Percentiles rank a stretch among this genome's conserved stretches.
Conservation (phyloP, 2,329 filamentous ascomycete genomes). For the Colletotrichum simmondsii region DNA sequence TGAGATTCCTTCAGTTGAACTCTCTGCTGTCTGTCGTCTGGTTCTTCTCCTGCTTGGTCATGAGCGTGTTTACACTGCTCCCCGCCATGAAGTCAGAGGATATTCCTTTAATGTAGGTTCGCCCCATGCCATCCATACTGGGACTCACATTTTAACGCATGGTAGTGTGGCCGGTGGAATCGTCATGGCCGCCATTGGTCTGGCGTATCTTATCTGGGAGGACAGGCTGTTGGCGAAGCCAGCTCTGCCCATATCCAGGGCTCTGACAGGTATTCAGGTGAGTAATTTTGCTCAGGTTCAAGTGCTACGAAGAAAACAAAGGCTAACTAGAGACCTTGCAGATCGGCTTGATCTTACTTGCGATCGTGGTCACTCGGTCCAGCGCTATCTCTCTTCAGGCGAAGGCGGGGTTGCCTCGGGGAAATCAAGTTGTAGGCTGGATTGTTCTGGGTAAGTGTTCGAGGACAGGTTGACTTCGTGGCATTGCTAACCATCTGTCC, state of each 20-base stretch:
- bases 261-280: conserved; percentile 75
- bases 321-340: conserved; percentile 42
- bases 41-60: conserved; percentile 79
- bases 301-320: conserved; percentile 18
- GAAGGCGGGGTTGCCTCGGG: conserved; percentile 84
- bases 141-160: conserved; percentile 35
- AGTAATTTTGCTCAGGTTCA: conserved; percentile 35
- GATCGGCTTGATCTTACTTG: conserved; percentile 81
- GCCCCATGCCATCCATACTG: too few relatives aligned
- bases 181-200: conserved; percentile 80
- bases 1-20: conserved; percentile 77
- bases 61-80: conserved; percentile 92
- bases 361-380: conserved; percentile 87
- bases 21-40: conserved; percentile 74
- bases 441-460: conserved; percentile 72
- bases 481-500: conserved; percentile 5
- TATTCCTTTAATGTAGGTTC: conserved; percentile 75
- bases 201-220: conserved; percentile 85
- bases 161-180: conserved; percentile 77
- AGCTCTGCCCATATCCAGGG: conserved; percentile 58
- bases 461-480: background rate
- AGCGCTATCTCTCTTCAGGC: conserved; percentile 88
- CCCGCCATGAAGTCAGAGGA: conserved; percentile 88
- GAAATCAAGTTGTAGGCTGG: conserved; percentile 91
- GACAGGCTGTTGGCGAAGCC: conserved; percentile 52